Conservation (phyloP, 345 rosid species). For the Melaleuca alternifolia region DNA sequence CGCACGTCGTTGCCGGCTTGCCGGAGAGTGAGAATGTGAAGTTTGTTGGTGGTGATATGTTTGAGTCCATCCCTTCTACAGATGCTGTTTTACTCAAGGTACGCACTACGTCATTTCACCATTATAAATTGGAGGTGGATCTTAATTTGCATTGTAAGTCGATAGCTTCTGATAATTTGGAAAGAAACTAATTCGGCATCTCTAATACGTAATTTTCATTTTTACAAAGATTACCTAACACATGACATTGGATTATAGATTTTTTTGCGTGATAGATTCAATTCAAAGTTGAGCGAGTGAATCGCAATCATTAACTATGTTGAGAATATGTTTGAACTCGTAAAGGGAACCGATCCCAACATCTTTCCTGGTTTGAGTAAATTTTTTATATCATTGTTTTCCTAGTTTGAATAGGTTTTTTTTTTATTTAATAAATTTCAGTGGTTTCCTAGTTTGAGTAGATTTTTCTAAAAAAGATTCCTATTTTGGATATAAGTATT, state of each 20-base stretch:
- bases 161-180: background rate
- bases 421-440: too few species aligned
- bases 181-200: background rate
- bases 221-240: background rate
- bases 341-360: too few species aligned
- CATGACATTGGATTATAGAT: background rate
- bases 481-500: too few species aligned
- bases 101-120: background rate
- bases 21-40: constrained; percentile 11
- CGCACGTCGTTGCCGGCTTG: constrained; percentile 22
- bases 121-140: background rate
- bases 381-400: too few species aligned
- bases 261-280: background rate
- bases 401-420: too few species aligned
- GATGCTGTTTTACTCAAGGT: constrained; percentile 35
- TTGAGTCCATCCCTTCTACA: constrained; percentile 25
- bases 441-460: too few species aligned
- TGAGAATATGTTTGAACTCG: too few species aligned
- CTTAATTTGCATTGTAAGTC: background rate
- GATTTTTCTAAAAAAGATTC: too few species aligned
- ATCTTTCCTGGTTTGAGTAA: too few species aligned
- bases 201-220: background rate
- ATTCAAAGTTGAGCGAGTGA: background rate
- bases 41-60: constrained; percentile 33
- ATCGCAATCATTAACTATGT: too few species aligned